phyloP scores from a whole-genome alignment of 2,329 filamentous ascomycete species.

The Achaetomium macrosporum region DNA sequence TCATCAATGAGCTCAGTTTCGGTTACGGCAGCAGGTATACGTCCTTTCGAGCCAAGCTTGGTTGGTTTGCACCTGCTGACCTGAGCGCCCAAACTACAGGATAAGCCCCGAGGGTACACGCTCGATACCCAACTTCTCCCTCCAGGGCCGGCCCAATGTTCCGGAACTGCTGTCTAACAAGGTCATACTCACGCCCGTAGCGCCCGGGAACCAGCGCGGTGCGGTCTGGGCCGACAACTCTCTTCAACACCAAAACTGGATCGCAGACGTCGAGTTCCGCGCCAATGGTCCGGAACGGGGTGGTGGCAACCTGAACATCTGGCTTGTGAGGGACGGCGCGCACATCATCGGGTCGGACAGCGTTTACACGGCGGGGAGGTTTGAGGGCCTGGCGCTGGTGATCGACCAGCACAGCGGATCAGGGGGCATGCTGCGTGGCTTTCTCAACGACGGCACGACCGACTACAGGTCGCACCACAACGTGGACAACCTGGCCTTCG shows the following conservation, averaged over 20 bases:
- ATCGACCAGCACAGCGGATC: slow-evolving; percentile 75
- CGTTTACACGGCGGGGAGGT: slow-evolving; percentile 77
- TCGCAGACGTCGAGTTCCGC: slow-evolving; percentile 79
- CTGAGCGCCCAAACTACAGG: slow-evolving; percentile 33
- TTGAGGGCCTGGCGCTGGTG: slow-evolving; percentile 85
- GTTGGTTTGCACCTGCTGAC: not conserved
- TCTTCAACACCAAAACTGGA: slow-evolving; percentile 65
- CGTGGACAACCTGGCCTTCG: slow-evolving; percentile 83
- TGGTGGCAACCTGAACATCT: slow-evolving; percentile 86
- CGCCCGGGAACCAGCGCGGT: slow-evolving; percentile 77
- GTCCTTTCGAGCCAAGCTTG: not conserved
- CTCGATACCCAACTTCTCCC: slow-evolving; percentile 48
- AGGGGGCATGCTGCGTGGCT: slow-evolving; percentile 79
- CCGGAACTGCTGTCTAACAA: slow-evolving; percentile 78
- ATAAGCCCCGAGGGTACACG: slow-evolving; percentile 57
- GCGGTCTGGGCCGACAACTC: slow-evolving; percentile 70
- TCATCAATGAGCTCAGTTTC: slow-evolving; percentile 72
- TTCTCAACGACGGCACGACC: slow-evolving; percentile 82
- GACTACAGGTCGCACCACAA: slow-evolving; percentile 72
- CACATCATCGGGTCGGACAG: slow-evolving; percentile 62
- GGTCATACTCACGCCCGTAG: slow-evolving; percentile 82
- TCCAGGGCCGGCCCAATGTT: slow-evolving; percentile 47
- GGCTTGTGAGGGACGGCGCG: slow-evolving; percentile 71
- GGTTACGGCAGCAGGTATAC: slow-evolving; percentile 59
- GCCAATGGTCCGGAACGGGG: slow-evolving; percentile 79